Evolutionary conservation across 495 filamentous ascomycete species (phyloP), one percentile per base, ranked within the genome.

Genomic region (Neurospora sp.): DNA sequence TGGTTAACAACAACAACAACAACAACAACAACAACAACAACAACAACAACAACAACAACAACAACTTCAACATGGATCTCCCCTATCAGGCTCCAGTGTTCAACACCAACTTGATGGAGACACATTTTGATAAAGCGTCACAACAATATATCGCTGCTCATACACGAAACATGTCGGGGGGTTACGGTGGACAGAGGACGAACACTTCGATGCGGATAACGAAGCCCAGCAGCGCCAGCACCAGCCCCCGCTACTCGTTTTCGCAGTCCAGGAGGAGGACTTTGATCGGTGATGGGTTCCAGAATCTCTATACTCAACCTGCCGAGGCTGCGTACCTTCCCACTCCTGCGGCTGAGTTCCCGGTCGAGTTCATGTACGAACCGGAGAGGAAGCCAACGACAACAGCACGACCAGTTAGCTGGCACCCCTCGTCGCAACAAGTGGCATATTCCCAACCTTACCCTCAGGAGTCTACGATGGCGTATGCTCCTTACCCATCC

Each of bases 201-300:
- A 76, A 78, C 22, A 80, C 78, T 27, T 77, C 83, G 73, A 85
- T 88, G 78, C 85, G 90, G 74, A 83, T 93, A 69, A 83, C 85
- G 70, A 93, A 94, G 80, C 88, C 90, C 7, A 86, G 83, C 38
- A 92, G 91, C 81, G 88, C 89, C 69, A 90, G 86, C 79, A 92
- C 89, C 82, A 93, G 91, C 79, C 91, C 91, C 22, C 86, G 90
- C 39, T 82, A 85, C 8, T 77, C 81, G 11, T 79, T 80, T 3
- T 73, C 83, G 74, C 81, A 86, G 73, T 82, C 83, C 71, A 82
- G 87, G 74, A 82, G 88, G 76, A 85, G 86, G 76, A 88, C 88
- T 18, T 82, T 89, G 48, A 83, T 88, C 73, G 81, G 85, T 74
- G 86, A 91, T 69, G 83, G 80, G 65, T 79, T 77, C 38, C 73